Evolutionary conservation across 768 basidiomycete species (phyloP).

Genomic region (Baorangia bicolor): DNA sequence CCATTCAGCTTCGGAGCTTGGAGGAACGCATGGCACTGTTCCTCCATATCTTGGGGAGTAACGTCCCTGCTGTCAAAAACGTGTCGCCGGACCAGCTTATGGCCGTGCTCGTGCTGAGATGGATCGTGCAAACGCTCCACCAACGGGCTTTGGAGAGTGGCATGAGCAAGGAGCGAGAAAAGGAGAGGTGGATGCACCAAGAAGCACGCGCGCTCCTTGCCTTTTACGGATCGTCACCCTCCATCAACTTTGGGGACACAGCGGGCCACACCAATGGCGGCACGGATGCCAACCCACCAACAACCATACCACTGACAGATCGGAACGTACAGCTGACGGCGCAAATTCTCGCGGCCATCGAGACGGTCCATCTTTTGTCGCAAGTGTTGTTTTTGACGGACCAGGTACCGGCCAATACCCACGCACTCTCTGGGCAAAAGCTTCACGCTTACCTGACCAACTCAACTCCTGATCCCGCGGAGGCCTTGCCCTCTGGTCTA

Average conservation of each 20-base stretch:
- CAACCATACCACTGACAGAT: slow-evolving; percentile 41
- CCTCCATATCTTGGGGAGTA: slow-evolving; percentile 55
- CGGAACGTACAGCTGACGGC: slow-evolving; percentile 68
- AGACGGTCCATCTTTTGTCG: slow-evolving; percentile 57
- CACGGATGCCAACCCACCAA: slow-evolving; percentile 10
- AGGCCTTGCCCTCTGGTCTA: slow-evolving; percentile 33
- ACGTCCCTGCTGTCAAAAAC: slow-evolving; percentile 44
- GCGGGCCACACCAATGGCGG: slow-evolving; percentile 23
- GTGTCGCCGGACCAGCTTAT: slow-evolving; percentile 48
- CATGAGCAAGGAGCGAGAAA: slow-evolving; percentile 54
- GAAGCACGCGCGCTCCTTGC: slow-evolving; percentile 64
- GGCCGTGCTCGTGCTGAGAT: slow-evolving; percentile 58
- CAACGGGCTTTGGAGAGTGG: slow-evolving; percentile 48
- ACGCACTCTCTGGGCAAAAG: slow-evolving; percentile 54
- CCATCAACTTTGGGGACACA: slow-evolving; percentile 5
- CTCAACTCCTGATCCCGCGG: slow-evolving; percentile 17
- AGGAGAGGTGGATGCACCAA: slow-evolving; percentile 64
- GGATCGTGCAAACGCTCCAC: slow-evolving; percentile 54
- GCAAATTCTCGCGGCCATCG: slow-evolving; percentile 58
- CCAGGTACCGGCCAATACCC: slow-evolving; percentile 44
- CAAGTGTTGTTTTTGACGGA: slow-evolving; percentile 60
- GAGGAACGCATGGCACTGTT: slow-evolving; percentile 55
- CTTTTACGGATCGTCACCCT: slow-evolving; percentile 36
- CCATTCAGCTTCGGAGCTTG: slow-evolving; percentile 49
- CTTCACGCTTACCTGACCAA: slow-evolving; percentile 57